Evolutionary conservation across 2,329 filamentous ascomycete genomes (phyloP), one percentile per base, ranked within the genome.

Genomic region (Paraconiothyrium sp.): DNA sequence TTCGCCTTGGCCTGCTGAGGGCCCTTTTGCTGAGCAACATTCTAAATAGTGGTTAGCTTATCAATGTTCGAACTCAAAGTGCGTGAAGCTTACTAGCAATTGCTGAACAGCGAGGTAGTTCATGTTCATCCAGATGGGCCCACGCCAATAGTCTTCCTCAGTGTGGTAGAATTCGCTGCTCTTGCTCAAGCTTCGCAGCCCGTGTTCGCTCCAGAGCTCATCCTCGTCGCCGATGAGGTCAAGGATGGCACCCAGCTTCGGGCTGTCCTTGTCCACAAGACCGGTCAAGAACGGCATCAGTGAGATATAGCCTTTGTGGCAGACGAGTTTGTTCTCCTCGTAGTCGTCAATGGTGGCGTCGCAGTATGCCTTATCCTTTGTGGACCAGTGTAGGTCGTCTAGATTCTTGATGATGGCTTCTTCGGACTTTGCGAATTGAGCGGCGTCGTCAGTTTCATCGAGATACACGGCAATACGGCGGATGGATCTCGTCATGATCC

Each of bases 81-180:
- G 56, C n/a, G 44, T 27, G 11, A 66, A 16, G 66, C 68, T 63
- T 70, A 99, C 83, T 22, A 73, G 84, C 46, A 98, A 87, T 75
- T 93, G 89, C 67, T 89, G 87, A 47, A 98, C 82, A 44, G 92
- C 90, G 69, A 99, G 83, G 78, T 97, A 98, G 80, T 99, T 99
- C 71, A 98, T 94, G 74, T 95, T 95, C 76, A 99, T 92, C 95
- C 95, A 99, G 10, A 99, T 86, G 0, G 95, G 94, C 67, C 93
- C 92, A 61, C 94, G 87, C 95, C 95, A 99, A 82, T 99, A 99
- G 79, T 99, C 97, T 82, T 99, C 95, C 1, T 85, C 92, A 0
- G 93, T 97, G 44, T 90, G 93, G 78, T 97, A 98, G 63, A 93
- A 87, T 72, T 90, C 84, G 72, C 94, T 91, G 71, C 88, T 88